These are phyloP conservation scores for Pavlovales sp. DNA, from an alignment of 208 protist genomes.

Conservation along the genomic window DNA sequence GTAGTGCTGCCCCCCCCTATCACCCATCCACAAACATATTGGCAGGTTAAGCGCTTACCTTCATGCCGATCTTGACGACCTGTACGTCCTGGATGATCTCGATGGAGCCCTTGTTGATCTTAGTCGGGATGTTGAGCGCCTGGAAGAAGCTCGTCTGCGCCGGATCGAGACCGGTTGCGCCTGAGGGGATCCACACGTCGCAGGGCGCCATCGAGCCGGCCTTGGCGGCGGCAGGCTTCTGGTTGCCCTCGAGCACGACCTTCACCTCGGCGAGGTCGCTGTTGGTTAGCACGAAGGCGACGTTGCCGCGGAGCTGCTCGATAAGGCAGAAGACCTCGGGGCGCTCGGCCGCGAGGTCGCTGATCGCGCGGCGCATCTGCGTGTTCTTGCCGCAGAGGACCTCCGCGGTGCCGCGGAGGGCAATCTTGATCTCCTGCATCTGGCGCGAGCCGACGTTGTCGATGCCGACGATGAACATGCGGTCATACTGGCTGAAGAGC, in stretches of 20 bases:
- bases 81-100: slow-evolving; percentile 95
- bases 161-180: slow-evolving; percentile 94
- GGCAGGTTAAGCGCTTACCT: too few species aligned
- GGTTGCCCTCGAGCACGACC: slow-evolving; percentile 73
- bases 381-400: slow-evolving; percentile 98
- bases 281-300: slow-evolving; percentile 97
- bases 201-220: slow-evolving; percentile 90
- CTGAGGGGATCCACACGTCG: slow-evolving; percentile 89
- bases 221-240: slow-evolving; percentile 87
- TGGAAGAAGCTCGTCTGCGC: slow-evolving; percentile 98
- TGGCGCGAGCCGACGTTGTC: slow-evolving; percentile 97
- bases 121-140: slow-evolving; percentile 97
- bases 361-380: slow-evolving; percentile 43
- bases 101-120: slow-evolving; percentile 97
- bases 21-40: too few species aligned
- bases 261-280: slow-evolving; percentile 80
- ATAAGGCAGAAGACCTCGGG: slow-evolving; percentile 65
- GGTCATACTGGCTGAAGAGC: slow-evolving; percentile 85
- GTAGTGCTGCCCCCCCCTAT: too few species aligned
- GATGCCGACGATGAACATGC: slow-evolving; percentile 85
- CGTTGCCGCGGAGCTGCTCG: slow-evolving; percentile 83
- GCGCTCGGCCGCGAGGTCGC: slow-evolving; percentile 24
- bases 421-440: slow-evolving; percentile 86
- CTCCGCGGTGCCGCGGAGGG: slow-evolving; percentile 86
- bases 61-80: slow-evolving; percentile 80